Base-by-base conservation (phyloP, 306 rosid genomes). In the Vachellia collinsii region DNA sequence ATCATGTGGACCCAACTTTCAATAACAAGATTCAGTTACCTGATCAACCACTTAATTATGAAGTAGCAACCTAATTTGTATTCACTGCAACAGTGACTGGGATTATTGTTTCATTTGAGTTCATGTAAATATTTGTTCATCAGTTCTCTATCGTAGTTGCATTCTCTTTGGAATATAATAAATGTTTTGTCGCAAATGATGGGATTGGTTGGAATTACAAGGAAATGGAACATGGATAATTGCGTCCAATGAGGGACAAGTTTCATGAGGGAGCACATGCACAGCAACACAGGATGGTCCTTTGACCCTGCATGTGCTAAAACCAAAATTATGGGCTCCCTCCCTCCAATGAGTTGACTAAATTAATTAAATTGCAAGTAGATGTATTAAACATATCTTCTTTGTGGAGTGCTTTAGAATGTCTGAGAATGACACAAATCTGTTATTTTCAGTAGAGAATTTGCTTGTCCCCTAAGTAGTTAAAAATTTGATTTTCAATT, bases 281-380 rank as follows among this genome's bases (percentile, higher is more conserved):
- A 75, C 80, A 83, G 72, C 34, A 13, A n/a, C 82, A 81, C 77
- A 80, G 66, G 73, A 7, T 68, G 79, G 75, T 81, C 79, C 61
- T 76, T 78, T 81, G 74, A 78, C 75, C 58, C 7, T 77, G 83
- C 87, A 83, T 83, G 87, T 86, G 85, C 77, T 77, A 34, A 29
- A 22, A 10, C 8, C 7, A 42, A 42, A 42, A 69, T 69, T 10
- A 68, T 0, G 13, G 68, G 68, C 8, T 29, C 41, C 1, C 68
- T 25, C 41, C 38, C 4, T 62, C 10, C 41, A 29, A 62, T 13
- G 38, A 62, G 41, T 62, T 62, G 68, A 62, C n/a, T 10, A 25
- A 62, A 62, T 62, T 29, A 62, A 29, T 62, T 62, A 29, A 59
- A 0, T 59, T 59, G 38, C n/a, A 5, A 1, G 3, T 62, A 12